phyloP scores from a whole-genome alignment of 139 green algal genomes.

The Chlamydomonas sp. region DNA sequence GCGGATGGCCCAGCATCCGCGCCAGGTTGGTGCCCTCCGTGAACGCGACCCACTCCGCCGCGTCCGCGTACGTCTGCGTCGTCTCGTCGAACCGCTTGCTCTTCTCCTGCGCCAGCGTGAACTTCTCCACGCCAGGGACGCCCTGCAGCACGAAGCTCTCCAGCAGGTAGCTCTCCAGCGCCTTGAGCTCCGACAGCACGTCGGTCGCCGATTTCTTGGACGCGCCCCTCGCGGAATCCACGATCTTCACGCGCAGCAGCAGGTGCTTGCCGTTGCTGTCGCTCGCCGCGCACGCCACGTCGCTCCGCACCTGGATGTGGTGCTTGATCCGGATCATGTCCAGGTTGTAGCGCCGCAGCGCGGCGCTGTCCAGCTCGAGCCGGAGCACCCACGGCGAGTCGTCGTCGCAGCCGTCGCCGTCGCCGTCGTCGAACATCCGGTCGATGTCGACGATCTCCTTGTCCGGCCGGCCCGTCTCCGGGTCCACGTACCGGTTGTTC shows the following conservation, averaged over 20 bases:
- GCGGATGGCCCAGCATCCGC: slow-evolving; percentile 38
- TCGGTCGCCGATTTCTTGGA: too few relatives aligned
- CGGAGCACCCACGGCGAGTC: slow-evolving; percentile 78
- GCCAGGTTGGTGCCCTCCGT: slow-evolving; percentile 82
- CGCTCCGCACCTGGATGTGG: slow-evolving; percentile 63
- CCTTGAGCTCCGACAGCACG: slow-evolving; percentile 12
- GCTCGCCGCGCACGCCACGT: slow-evolving; percentile 69
- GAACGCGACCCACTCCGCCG: slow-evolving; percentile 83
- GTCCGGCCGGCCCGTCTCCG: slow-evolving; percentile 13
- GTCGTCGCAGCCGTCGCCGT: too few relatives aligned
- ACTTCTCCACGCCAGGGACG: slow-evolving; percentile 73
- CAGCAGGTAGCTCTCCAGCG: slow-evolving; percentile 40
- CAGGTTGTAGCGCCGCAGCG: neutral
- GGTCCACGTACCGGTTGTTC: neutral
- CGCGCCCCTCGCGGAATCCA: neutral
- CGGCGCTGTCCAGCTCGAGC: slow-evolving; percentile 59
- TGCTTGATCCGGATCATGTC: slow-evolving; percentile 19
- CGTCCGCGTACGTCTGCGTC: slow-evolving; percentile 26
- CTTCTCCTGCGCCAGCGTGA: slow-evolving; percentile 19
- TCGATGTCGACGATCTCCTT: slow-evolving; percentile 82
- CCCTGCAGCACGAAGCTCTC: slow-evolving; percentile 49
- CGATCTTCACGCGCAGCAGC: slow-evolving; percentile 55
- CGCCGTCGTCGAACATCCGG: slow-evolving; percentile 66
- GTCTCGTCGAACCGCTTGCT: slow-evolving; percentile 18
- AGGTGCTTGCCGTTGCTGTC: slow-evolving; percentile 90